Evolutionary conservation across 352 stramenopile genomes (phyloP).

Genomic region (Pythium oligandrum): DNA sequence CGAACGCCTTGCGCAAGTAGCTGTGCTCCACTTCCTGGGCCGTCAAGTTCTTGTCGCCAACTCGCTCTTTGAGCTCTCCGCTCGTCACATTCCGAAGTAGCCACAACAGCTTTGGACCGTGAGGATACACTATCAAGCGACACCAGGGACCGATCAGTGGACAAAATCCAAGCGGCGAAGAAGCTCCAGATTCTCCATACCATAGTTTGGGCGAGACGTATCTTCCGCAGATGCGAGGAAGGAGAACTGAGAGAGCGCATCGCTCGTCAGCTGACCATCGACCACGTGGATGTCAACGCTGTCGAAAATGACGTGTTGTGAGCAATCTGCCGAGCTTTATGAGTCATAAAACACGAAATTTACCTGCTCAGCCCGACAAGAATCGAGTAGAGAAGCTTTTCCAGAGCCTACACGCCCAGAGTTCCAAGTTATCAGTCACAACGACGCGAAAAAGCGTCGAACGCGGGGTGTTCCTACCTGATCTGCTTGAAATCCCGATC

Average conservation of each 20-base stretch:
- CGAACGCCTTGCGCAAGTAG: slow-evolving; percentile 54
- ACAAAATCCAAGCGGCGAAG: too few species aligned
- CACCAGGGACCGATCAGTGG: too few species aligned
- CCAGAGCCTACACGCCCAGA: slow-evolving; percentile 26
- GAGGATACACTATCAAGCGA: slow-evolving; percentile 42
- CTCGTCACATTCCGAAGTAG: slow-evolving; percentile 60
- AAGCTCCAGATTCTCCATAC: background rate
- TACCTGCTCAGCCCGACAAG: slow-evolving; percentile 60
- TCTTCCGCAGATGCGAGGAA: slow-evolving; percentile 31
- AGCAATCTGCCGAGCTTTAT: too few species aligned
- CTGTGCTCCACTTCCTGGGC: slow-evolving; percentile 48
- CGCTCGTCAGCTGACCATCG: slow-evolving; percentile 40
- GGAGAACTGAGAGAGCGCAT: slow-evolving; percentile 49
- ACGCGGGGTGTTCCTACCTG: slow-evolving; percentile 6
- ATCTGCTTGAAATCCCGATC: slow-evolving; percentile 38
- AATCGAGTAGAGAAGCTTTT: slow-evolving; percentile 64
- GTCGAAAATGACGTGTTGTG: background rate
- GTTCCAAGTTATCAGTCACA: too few species aligned
- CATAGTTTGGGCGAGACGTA: slow-evolving; percentile 3
- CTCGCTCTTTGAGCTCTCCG: slow-evolving; percentile 56
- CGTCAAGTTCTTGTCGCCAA: slow-evolving; percentile 45
- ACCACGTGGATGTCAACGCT: slow-evolving; percentile 74
- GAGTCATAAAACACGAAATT: background rate
- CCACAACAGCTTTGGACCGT: slow-evolving; percentile 73
- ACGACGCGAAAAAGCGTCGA: too few species aligned